Conservation (phyloP, 2,329 filamentous ascomycete species). For the Colletotrichum spaethianum region DNA sequence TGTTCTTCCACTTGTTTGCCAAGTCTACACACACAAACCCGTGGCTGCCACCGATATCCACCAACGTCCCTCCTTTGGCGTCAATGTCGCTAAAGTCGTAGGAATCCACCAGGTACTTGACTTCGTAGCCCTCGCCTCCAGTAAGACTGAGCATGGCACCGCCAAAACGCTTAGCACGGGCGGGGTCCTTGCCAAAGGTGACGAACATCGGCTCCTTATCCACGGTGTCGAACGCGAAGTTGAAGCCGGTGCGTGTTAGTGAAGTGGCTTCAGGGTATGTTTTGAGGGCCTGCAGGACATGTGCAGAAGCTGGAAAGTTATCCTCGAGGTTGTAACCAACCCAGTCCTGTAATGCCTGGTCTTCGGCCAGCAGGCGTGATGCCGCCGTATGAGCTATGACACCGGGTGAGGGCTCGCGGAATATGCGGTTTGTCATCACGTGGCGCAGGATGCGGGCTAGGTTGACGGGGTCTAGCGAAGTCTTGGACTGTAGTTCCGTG, state of each 20-base stretch:
- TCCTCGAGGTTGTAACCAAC: conserved; percentile 69
- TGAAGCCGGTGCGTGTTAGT: conserved; percentile 65
- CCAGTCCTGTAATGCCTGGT: conserved; percentile 66
- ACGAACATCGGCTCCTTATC: conserved; percentile 68
- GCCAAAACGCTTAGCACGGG: conserved; percentile 66
- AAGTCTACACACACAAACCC: conserved; percentile 71
- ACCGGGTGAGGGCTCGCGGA: conserved; percentile 65
- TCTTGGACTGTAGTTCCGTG: conserved; percentile 60
- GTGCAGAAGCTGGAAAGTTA: conserved; percentile 63
- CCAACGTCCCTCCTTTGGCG: conserved; percentile 61
- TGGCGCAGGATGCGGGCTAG: conserved; percentile 67
- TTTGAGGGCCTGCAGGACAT: conserved; percentile 61
- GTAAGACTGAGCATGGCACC: conserved; percentile 69
- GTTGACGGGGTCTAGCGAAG: conserved; percentile 63
- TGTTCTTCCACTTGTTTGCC: conserved; percentile 60
- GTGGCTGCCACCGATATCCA: conserved; percentile 72
- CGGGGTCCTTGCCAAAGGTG: conserved; percentile 63
- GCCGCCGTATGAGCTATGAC: conserved; percentile 69
- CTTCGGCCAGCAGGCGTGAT: conserved; percentile 65
- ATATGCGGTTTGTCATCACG: conserved; percentile 71
- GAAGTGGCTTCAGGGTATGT: conserved; percentile 63
- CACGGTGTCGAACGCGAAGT: conserved; percentile 64
- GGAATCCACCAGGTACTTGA: conserved; percentile 65
- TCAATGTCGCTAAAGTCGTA: conserved; percentile 68
- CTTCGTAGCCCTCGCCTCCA: conserved; percentile 69